Evolutionary conservation across 148 eudicot species (phyloP).

Genomic region (Dianthus caryophyllus): DNA sequence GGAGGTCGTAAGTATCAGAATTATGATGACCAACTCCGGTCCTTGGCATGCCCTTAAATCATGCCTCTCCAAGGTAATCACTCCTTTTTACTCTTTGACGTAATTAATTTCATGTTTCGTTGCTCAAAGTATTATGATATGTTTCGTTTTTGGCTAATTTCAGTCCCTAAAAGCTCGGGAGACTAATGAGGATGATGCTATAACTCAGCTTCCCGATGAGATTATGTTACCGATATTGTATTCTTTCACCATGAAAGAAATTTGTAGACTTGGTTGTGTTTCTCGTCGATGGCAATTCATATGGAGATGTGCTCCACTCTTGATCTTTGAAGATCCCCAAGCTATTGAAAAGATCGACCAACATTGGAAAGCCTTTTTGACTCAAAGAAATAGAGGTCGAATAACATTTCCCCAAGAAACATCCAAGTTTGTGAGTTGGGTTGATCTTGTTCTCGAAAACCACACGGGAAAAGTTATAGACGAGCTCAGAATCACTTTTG

Average conservation of each 20-base stretch:
- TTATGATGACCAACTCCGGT: too few relatives aligned
- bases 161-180: not conserved
- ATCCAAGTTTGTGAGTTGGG: conserved; percentile 3
- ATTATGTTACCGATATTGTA: conserved; percentile 1
- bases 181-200: not conserved
- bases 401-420: not conserved
- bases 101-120: too few relatives aligned
- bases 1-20: too few relatives aligned
- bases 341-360: not conserved
- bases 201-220: conserved; percentile 10
- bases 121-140: too few relatives aligned
- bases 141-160: too few relatives aligned
- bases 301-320: conserved; percentile 15
- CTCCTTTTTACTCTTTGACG: too few relatives aligned
- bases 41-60: too few relatives aligned
- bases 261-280: conserved; percentile 10
- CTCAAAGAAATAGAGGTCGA: too few relatives aligned
- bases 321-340: conserved; percentile 12
- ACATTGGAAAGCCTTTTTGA: too few relatives aligned
- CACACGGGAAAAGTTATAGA: not conserved
- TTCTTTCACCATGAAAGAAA: not conserved
- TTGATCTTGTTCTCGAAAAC: conserved; percentile 11
- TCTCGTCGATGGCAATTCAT: conserved; percentile 6
- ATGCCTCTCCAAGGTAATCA: too few relatives aligned
- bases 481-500: conserved; percentile 11